Conservation (phyloP, 352 stramenopile species). For the Pseudoperonospora humuli region DNA sequence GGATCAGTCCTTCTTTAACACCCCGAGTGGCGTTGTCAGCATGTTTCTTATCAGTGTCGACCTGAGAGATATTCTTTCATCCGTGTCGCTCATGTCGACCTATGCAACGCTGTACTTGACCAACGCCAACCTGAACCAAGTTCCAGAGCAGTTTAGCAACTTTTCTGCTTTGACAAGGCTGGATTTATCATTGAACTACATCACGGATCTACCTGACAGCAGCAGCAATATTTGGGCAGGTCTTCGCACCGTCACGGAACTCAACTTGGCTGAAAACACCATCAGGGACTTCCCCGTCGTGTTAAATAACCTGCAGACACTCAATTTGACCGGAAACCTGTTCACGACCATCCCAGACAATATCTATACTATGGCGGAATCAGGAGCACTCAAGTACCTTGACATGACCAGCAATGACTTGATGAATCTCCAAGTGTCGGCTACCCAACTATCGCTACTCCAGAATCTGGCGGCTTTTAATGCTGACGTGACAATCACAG, state of each 20-base stretch:
- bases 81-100: conserved; percentile 21
- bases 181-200: conserved; percentile 45
- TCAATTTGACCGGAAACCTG: conserved; percentile 43
- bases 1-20: conserved; percentile 51
- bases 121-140: conserved; percentile 39
- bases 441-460: conserved; percentile 29
- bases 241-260: conserved; percentile 26
- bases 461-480: conserved; percentile 38
- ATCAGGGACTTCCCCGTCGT: conserved; percentile 34
- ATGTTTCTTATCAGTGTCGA: conserved; percentile 36
- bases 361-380: conserved; percentile 36
- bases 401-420: conserved; percentile 46
- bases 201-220: conserved; percentile 31
- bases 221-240: conserved; percentile 23
- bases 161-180: conserved; percentile 26
- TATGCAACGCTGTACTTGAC: conserved; percentile 29
- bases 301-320: conserved; percentile 22
- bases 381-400: conserved; percentile 33
- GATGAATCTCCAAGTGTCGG: conserved; percentile 42
- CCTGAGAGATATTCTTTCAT: conserved; percentile 26
- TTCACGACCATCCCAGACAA: conserved; percentile 37
- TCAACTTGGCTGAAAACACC: conserved; percentile 35
- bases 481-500: conserved; percentile 37
- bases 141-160: conserved; percentile 30
- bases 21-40: conserved; percentile 21